Base-by-base conservation (phyloP, 1,139 yeast species). In the Pichia sp. region DNA sequence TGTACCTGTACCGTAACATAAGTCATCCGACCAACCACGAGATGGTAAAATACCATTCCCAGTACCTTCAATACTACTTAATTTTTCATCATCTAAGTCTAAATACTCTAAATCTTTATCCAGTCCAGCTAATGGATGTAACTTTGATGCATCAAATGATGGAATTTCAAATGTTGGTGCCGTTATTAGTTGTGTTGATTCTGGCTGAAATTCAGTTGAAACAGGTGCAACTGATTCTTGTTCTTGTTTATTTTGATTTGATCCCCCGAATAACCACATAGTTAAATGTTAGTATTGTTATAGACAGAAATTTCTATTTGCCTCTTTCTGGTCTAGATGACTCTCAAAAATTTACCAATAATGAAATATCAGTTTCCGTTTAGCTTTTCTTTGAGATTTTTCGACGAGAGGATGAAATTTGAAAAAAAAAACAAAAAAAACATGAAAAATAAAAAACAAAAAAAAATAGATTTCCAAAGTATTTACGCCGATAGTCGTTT, bases 1-100 rank as follows among this genome's bases (percentile, higher is more conserved):
- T 13, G 96, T 82, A 67, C 98, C 98, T 13, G 98, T 86, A 59
- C 98, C 98, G 69, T 94, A 92, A 76, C 97, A 89, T 56, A 92
- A 76, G 68, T 92, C 97, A 66, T 92, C 98, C 16, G 90, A 79
- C 96, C 97, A 92, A 61, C 94, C 95, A 70, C 97, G 84, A 36
- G 95, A 85, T 36, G 98, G 97, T 58, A 92, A 78, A 52, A 92
- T 68, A 52, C 96, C 96, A 64, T 86, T 87, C 16, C 62, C 59
- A 1, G 95, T 80, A 39, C 96, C 96, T 61, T 89, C 95, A 60
- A 86, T 70, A 22, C 78, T 70, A 46, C 80, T 79, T 56, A 89
- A 71, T 59, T 76, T 80, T 61, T 86, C 95, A 53, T 85, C 94
- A 63, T 92, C 97, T 55, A 92, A 74, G 59, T 89, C 96, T 61